These are phyloP conservation scores for Eucalyptus coolabah DNA, from an alignment of 345 rosid species.

Conservation along the genomic window DNA sequence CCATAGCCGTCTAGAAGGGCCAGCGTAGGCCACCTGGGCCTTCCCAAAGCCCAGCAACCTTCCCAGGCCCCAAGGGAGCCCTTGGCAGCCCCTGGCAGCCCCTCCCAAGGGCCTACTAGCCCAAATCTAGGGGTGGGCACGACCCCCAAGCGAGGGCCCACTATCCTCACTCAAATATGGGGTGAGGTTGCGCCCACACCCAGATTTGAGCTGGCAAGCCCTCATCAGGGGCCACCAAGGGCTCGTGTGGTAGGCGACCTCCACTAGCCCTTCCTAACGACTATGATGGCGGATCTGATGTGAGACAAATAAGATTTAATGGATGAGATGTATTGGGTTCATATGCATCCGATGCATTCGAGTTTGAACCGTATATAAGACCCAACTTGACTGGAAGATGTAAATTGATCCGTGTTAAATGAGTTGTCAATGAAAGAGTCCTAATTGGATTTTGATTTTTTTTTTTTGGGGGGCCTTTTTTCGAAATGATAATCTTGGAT, in stretches of 20 bases:
- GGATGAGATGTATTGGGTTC: background rate
- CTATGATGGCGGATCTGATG: too few relatives aligned
- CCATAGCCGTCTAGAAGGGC: background rate
- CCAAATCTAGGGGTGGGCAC: background rate
- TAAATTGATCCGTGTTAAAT: too few relatives aligned
- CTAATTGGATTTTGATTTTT: background rate
- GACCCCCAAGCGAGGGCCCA: background rate
- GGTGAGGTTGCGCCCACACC: too few relatives aligned
- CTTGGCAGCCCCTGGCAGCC: background rate
- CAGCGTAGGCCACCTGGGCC: background rate
- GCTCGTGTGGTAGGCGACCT: too few relatives aligned
- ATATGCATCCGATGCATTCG: background rate
- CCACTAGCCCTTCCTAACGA: too few relatives aligned
- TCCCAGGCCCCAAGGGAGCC: background rate
- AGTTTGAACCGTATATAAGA: background rate
- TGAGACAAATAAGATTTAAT: background rate
- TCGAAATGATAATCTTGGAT: background rate
- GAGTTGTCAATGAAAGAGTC: background rate
- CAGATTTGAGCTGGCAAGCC: too few relatives aligned
- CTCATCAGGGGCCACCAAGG: too few relatives aligned
- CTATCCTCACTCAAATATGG: too few relatives aligned
- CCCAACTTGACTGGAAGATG: background rate
- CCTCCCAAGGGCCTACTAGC: background rate
- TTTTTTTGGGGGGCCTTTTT: background rate
- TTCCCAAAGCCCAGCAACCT: background rate